Evolutionary conservation across 495 filamentous ascomycete species (phyloP), one percentile per base, ranked within the genome.

Genomic region (Xylaria sp.): DNA sequence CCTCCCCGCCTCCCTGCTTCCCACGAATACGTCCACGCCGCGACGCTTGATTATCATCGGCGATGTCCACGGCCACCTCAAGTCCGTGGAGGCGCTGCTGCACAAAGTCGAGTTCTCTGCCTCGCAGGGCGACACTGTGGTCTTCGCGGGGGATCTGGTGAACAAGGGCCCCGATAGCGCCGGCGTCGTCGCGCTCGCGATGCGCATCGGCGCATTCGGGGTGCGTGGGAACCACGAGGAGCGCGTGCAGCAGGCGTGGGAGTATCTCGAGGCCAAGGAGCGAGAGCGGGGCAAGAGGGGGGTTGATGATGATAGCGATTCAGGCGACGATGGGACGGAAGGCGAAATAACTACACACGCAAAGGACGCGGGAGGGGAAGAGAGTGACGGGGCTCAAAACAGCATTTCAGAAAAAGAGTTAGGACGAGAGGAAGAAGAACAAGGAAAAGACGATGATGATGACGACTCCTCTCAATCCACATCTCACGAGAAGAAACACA

Each of bases 171-270:
- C 95, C 12, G 90, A 97, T 76, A 95, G 92, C 67, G 61, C 82
- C 1, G 93, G 92, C 37, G 93, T 97, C 0, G 84, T 99, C 37
- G 88, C 93, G 67, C 80, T 94, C 19, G 92, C 90, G 14, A 90
- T 91, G 69, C 77, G 85, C 17, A 79, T 93, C 33, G 85, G 85
- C 19, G 95, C 95, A 3, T 91, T 90, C 40, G 92, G 88, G 68
- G 93, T 98, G 1, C 89, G 96, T 33, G 96, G 96, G 17, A 98
- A 99, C 81, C 94, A 98, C 80, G 96, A 99, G 76, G 93, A 99
- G 75, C 86, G 89, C 12, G 85, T 97, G 15, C 83, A 97, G 24
- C 82, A 88, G 6, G 73, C 73, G 0, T 76, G 73, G 74, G 72
- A 69, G 40, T 21, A 43, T 65, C 44, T 40, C 2, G 46, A 41